Evolutionary conservation across 1,139 yeast species (phyloP).

Genomic region (Lodderomyces metapsilosis): DNA sequence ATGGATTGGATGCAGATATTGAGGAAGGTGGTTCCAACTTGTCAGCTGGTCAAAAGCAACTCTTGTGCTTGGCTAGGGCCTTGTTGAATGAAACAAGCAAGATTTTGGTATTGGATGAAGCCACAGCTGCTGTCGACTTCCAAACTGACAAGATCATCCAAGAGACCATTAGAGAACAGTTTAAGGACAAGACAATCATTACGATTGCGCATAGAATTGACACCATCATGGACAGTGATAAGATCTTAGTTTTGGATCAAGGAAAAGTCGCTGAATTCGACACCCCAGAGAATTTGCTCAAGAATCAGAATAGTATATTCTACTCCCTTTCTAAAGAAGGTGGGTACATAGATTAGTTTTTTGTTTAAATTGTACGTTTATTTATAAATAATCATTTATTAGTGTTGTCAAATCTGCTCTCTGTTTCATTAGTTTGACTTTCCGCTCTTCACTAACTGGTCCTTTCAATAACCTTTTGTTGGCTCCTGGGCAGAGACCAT

Average conservation of each 20-base stretch:
- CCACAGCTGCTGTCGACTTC: constrained; percentile 83
- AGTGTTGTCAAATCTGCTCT: constrained; percentile 36
- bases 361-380: not conserved
- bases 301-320: constrained; percentile 24
- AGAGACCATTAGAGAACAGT: constrained; percentile 65
- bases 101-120: constrained; percentile 74
- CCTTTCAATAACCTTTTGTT: constrained; percentile 42
- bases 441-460: constrained; percentile 30
- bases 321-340: constrained; percentile 34
- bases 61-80: constrained; percentile 75
- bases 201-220: constrained; percentile 85
- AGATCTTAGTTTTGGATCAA: constrained; percentile 64
- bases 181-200: constrained; percentile 65
- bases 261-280: constrained; percentile 75
- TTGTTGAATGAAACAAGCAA: constrained; percentile 55
- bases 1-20: constrained; percentile 43
- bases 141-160: constrained; percentile 77
- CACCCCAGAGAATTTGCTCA: constrained; percentile 32
- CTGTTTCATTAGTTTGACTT: constrained; percentile 30
- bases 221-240: constrained; percentile 78
- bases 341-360: constrained; percentile 15
- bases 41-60: constrained; percentile 77
- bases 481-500: constrained; percentile 52
- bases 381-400: constrained; percentile 17
- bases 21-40: constrained; percentile 73